Evolutionary conservation across 257 asterid genomes (phyloP).

Genomic region (Voacanga thouarsii): DNA sequence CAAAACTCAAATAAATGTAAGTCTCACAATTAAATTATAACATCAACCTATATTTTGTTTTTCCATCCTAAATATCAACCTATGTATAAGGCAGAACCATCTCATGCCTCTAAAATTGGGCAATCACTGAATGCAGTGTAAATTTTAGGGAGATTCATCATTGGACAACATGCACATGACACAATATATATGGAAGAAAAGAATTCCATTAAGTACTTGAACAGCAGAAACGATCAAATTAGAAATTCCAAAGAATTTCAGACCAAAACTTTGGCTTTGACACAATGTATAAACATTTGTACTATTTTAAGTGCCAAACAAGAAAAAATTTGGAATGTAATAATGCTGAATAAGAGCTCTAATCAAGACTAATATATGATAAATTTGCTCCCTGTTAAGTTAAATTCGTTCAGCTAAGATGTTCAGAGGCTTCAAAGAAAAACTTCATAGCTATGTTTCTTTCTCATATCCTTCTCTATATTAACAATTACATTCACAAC

Average conservation of each 20-base stretch:
- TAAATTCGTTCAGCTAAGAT: not conserved
- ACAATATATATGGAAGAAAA: not conserved
- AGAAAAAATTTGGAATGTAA: too few species aligned
- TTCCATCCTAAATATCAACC: not conserved
- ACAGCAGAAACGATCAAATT: not conserved
- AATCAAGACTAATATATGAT: not conserved
- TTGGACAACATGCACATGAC: not conserved
- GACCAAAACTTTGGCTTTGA: not conserved
- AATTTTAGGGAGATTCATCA: not conserved
- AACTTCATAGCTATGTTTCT: constrained; percentile 15
- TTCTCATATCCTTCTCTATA: constrained; percentile 34
- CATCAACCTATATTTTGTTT: too few species aligned
- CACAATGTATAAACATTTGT: not conserved
- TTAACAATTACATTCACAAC: constrained; percentile 30
- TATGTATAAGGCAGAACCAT: not conserved
- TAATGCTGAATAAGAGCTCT: not conserved
- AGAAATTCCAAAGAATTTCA: not conserved
- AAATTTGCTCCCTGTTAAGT: not conserved
- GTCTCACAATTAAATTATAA: too few species aligned
- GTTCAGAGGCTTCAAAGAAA: not conserved
- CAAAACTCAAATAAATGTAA: too few species aligned
- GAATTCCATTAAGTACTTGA: not conserved
- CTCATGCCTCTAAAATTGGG: not conserved
- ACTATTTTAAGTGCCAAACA: not conserved
- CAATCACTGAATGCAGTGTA: not conserved